Evolutionary conservation across 108 stramenopile genomes (phyloP), one percentile per base, ranked within the genome.

Genomic region (Stephanodiscus minutulus): DNA sequence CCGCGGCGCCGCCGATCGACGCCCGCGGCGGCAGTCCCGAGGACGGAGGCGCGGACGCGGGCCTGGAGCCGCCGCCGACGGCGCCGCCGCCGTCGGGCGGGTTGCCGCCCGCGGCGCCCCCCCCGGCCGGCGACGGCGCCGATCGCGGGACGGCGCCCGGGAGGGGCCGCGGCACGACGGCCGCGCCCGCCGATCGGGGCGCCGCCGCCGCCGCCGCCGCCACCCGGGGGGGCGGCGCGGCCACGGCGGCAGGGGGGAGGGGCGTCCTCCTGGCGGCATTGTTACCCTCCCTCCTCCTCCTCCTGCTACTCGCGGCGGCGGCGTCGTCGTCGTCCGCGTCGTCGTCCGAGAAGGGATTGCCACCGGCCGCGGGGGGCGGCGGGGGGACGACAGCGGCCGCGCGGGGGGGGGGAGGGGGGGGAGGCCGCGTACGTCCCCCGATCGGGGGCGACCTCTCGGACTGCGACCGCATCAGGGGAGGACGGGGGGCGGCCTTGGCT

Each of bases 321-420:
- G 3, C 43, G 24, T 28, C 49, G 61, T 49, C 28, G 61, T 25
- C 61, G 61, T 21, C 64, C 18, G 5, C 44, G 46, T 24, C 55
- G 21, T 71, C 70, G 28, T 71, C 70, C 50, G 29, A 62, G 55
- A 71, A 71, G 10, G 70, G 70, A 56, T 71, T 71, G 64, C 28
- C 63, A 22, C 21, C 28, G n/a, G 27, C 7, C 60, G 21, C 33
- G 21, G 44, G 6, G 25, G 11, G 27, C 5, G 27, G 15, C 60
- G 68, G 49, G 43, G 15, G 43, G 11, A 13, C 12, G 43, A 44
- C 13, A 13, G 11, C 43, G 24, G 36, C 24, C 9, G 54, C 24
- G 17, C 21, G 44, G 20, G 70, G n/a, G 2, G 41, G 35, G 27
- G 63, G 70, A 24, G 65, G 64, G 9, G 70, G 70, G 49, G 52